phyloP scores from a whole-genome alignment of 495 filamentous ascomycete species.

The Aspergillus affinis region DNA sequence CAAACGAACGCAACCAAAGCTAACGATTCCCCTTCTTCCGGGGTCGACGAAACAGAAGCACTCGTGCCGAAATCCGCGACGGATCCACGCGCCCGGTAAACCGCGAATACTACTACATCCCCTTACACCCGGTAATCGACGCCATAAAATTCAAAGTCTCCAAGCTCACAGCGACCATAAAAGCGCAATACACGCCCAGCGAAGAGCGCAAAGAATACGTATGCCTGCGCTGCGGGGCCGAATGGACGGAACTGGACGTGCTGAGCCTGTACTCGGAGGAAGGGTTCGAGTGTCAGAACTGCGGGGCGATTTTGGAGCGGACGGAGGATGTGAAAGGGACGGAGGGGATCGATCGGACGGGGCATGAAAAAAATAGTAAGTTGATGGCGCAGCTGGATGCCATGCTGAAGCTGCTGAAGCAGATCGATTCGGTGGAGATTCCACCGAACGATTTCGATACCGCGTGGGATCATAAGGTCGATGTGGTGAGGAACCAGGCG shows the following conservation, averaged over 20 bases:
- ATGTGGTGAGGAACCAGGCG: slow-evolving; percentile 50
- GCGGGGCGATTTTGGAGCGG: slow-evolving; percentile 64
- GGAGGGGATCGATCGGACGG: slow-evolving; percentile 53
- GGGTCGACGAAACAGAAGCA: slow-evolving; percentile 69
- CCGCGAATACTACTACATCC: slow-evolving; percentile 94
- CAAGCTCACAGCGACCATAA: slow-evolving; percentile 78
- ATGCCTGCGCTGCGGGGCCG: slow-evolving; percentile 73
- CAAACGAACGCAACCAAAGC: not conserved
- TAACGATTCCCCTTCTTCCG: slow-evolving; percentile 1
- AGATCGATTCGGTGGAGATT: slow-evolving; percentile 79
- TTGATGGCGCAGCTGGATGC: slow-evolving; percentile 84
- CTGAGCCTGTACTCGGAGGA: slow-evolving; percentile 61
- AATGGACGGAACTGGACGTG: slow-evolving; percentile 86
- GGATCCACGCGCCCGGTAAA: slow-evolving; percentile 78
- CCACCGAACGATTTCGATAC: slow-evolving; percentile 85
- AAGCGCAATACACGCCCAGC: slow-evolving; percentile 72
- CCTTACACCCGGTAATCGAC: slow-evolving; percentile 90
- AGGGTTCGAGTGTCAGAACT: slow-evolving; percentile 84
- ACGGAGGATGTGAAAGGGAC: slow-evolving; percentile 63
- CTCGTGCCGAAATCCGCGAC: slow-evolving; percentile 74
- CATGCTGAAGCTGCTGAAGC: slow-evolving; percentile 79
- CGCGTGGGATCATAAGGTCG: slow-evolving; percentile 58
- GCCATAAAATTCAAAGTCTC: slow-evolving; percentile 94
- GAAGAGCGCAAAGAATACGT: slow-evolving; percentile 88
- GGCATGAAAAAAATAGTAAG: slow-evolving; percentile 85